Base-by-base conservation (phyloP, 2,329 filamentous ascomycete species). In the Ophiostoma angusticollis region DNA sequence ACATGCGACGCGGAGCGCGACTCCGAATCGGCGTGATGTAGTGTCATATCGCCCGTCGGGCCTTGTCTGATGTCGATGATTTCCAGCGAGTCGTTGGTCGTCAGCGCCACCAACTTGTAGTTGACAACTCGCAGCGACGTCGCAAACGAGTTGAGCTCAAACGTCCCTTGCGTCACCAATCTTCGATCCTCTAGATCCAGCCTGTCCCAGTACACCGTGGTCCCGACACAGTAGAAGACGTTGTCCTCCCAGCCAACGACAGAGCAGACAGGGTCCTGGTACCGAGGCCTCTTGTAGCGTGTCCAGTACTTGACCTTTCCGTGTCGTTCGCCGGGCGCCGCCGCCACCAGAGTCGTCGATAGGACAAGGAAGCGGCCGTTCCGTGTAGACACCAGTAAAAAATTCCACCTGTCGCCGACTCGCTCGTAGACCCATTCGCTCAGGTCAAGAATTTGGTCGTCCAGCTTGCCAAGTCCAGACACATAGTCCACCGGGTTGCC, bases 371-470 rank as follows among this genome's bases (percentile, higher is more conserved):
- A 57, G 5, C 65, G 61, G 1, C 75, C 74, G 9, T 59, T 58
- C 23, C 62, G 63, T 0, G 72, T 73, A 4, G 71, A 65, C 9
- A 81, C 66, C 12, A 84, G 63, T 23, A 84, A 62, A 50, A 76
- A 80, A 2, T 70, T 65, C 55, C 78, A 80, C 0, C 58, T 65
- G 40, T 68, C 72, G n/a, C 62, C 64, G 27, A 72, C 64, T 40
- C 72, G 70, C 23, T 62, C 58, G 45, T 72, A 74, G 5, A 63
- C 54, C 81, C 81, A 86, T 44, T 83, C 75, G 1, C 68, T 55
- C 7, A 86, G 54, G 1, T 71, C 65, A 31, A 72, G 63, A 2
- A 86, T 69, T 28, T 64, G 65, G 45, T 81, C 76, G 1, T 70
- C 69, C 1, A 57, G 46, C 31, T 70, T 65, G 1, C 71, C 72